Base-by-base conservation (phyloP, 2,329 filamentous ascomycete genomes). In the Nakataea oryzae region DNA sequence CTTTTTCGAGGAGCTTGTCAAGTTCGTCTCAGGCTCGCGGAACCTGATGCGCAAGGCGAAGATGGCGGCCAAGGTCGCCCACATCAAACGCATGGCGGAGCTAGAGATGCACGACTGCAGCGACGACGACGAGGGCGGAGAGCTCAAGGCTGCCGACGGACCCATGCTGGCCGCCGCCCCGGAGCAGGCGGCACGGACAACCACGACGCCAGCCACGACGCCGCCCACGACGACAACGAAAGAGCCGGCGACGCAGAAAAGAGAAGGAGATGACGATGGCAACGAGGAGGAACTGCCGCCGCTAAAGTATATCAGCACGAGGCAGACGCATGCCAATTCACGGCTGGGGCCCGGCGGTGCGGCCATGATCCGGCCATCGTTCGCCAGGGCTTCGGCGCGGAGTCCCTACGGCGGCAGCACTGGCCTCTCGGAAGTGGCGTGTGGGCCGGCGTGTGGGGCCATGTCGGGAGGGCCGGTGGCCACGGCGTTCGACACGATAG, bases 11-110 rank as follows among this genome's bases (percentile, higher is more conserved):
- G 81, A 88, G 62, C 77, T 96, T 59, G 92, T 96, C 62, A 87
- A 91, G 65, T 88, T 89, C 62, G 86, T 97, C 47, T 91, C 90
- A 6, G 84, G 85, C 1, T 90, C 89, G 59, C 81, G 93, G 63
- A 96, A 96, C 74, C 80, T 90, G 66, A 87, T 97, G 73, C 87
- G 93, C 59, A 96, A 93, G 74, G 91, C 88, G 61, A 95, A 91
- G 75, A 91, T 91, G 88, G 89, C 90, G 61, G 86, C 87, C 62
- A 88, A 87, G 70, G 86, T 91, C 63, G 87, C 84, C 2, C 81
- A 86, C 66, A 87, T 87, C 70, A 84, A 81, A 69, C 79, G 79
- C 57, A 72, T 86, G 64, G 83, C 82, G 2, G 82, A 86, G 69
- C 75, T 85, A 61, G 85, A 87, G 62, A 78, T 84, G 62, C 78